Evolutionary conservation across 495 filamentous ascomycete genomes (phyloP).

Genomic region (Penicillium turbatum): DNA sequence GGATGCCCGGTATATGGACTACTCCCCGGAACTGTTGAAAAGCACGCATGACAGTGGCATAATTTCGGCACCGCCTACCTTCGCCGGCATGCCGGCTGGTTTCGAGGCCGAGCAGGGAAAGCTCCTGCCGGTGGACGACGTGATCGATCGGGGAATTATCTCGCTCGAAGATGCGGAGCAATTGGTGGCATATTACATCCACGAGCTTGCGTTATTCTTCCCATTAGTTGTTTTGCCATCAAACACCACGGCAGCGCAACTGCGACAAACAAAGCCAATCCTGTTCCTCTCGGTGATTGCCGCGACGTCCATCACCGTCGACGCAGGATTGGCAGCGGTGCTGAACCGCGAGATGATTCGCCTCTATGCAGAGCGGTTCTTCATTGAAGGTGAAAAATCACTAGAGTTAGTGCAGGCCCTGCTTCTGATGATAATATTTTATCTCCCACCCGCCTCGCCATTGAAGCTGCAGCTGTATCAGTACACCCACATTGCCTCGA

Average conservation of each 20-base stretch:
- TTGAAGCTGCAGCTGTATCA: conserved; percentile 50
- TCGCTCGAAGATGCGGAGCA: conserved; percentile 42
- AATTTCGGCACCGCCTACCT: conserved; percentile 14
- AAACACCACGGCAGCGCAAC: conserved; percentile 34
- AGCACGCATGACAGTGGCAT: conserved; percentile 13
- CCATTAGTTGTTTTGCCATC: conserved; percentile 40
- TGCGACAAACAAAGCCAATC: conserved; percentile 43
- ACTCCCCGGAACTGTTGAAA: conserved; percentile 25
- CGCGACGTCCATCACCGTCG: conserved; percentile 40
- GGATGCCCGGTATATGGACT: conserved; percentile 25
- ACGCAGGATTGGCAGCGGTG: conserved; percentile 37
- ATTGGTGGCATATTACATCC: conserved; percentile 41
- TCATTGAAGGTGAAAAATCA: conserved; percentile 50
- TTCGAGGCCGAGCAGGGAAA: conserved; percentile 15
- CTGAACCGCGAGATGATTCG: conserved; percentile 47
- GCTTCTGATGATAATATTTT: conserved; percentile 46
- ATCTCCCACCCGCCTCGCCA: conserved; percentile 45
- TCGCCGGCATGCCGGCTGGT: conserved; percentile 16
- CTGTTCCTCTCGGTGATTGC: conserved; percentile 50
- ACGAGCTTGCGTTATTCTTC: conserved; percentile 39
- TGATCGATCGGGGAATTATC: conserved; percentile 47
- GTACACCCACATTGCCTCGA: conserved; percentile 51
- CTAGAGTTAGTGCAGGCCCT: conserved; percentile 50
- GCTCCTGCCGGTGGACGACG: conserved; percentile 24
- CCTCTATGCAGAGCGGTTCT: conserved; percentile 44